Conservation (phyloP, 352 stramenopile genomes). For the Pythium periplocum region DNA sequence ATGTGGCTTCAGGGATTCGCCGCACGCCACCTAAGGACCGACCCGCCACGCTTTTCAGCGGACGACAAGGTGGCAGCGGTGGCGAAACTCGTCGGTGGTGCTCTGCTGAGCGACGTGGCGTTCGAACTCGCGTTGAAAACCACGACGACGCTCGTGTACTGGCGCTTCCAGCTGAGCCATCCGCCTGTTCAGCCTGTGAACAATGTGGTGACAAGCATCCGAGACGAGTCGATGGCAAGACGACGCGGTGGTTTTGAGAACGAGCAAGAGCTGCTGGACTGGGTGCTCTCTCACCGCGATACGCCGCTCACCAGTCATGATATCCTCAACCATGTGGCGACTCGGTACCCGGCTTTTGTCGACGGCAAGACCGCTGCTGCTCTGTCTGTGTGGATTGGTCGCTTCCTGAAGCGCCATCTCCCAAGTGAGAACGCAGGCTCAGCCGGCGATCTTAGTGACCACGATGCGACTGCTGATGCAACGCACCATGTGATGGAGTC, state of each 20-base stretch:
- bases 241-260: slow-evolving; percentile 19
- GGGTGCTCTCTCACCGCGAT: slow-evolving; percentile 38
- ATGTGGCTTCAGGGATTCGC: slow-evolving; percentile 54
- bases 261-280: slow-evolving; percentile 44
- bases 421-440: slow-evolving; percentile 12
- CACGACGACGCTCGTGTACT: slow-evolving; percentile 53
- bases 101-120: slow-evolving; percentile 2
- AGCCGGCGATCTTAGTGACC: slow-evolving; percentile 9
- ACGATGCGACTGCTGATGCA: slow-evolving; percentile 4
- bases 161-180: slow-evolving; percentile 33
- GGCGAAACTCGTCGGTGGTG: slow-evolving; percentile 1
- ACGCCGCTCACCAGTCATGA: slow-evolving; percentile 53
- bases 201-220: no score
- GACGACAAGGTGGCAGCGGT: slow-evolving; percentile 4
- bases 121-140: slow-evolving; percentile 51
- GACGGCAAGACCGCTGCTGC: slow-evolving; percentile 44
- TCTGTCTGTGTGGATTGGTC: slow-evolving; percentile 54
- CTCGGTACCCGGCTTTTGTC: slow-evolving; percentile 50
- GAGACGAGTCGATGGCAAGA: neutral
- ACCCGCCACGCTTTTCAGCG: slow-evolving; percentile 3
- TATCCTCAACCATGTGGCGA: slow-evolving; percentile 49
- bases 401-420: slow-evolving; percentile 65
- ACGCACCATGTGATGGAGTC: no score
- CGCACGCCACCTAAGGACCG: neutral
- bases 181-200: no score